Conservation (phyloP, 352 stramenopile species). For the Phytophthora tentaculata region DNA sequence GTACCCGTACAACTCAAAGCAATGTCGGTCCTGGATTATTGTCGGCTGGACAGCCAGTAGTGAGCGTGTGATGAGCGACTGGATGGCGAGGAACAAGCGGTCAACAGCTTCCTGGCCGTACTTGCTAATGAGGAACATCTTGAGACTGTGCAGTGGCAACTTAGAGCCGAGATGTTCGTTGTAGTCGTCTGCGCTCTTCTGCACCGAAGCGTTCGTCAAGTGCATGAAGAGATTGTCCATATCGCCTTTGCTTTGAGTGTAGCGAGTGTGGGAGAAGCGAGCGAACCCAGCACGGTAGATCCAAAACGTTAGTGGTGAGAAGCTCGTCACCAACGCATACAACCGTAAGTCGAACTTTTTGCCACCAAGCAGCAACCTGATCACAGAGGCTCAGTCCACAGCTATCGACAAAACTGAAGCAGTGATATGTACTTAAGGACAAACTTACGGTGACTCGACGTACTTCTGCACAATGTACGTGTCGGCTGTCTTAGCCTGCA, state of each 20-base stretch:
- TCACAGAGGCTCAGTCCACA: background rate
- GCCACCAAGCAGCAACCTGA: constrained; percentile 67
- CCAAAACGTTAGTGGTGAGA: constrained; percentile 87
- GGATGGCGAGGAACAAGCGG: constrained; percentile 82
- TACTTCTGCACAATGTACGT: constrained; percentile 89
- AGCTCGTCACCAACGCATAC: constrained; percentile 89
- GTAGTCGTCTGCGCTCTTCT: constrained; percentile 60
- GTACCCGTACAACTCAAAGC: constrained; percentile 83
- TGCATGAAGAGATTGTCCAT: constrained; percentile 78
- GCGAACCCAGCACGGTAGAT: constrained; percentile 88
- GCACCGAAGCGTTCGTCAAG: constrained; percentile 79
- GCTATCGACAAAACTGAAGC: no score
- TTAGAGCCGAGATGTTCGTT: constrained; percentile 66
- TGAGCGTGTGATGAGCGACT: constrained; percentile 85
- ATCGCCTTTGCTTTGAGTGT: constrained; percentile 66
- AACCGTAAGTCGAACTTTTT: constrained; percentile 92
- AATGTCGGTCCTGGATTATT: constrained; percentile 88
- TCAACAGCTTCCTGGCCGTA: constrained; percentile 69
- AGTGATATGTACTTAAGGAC: no score
- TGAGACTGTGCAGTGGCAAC: constrained; percentile 67
- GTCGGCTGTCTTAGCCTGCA: constrained; percentile 54
- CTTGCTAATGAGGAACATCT: constrained; percentile 71
- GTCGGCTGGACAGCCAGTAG: constrained; percentile 84
- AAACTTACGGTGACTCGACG: constrained; percentile 73
- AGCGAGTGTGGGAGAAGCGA: constrained; percentile 83